These are phyloP conservation scores for Cryptococcus maquisensis DNA, from an alignment of 1,284 basidiomycete genomes.

Conservation along the genomic window DNA sequence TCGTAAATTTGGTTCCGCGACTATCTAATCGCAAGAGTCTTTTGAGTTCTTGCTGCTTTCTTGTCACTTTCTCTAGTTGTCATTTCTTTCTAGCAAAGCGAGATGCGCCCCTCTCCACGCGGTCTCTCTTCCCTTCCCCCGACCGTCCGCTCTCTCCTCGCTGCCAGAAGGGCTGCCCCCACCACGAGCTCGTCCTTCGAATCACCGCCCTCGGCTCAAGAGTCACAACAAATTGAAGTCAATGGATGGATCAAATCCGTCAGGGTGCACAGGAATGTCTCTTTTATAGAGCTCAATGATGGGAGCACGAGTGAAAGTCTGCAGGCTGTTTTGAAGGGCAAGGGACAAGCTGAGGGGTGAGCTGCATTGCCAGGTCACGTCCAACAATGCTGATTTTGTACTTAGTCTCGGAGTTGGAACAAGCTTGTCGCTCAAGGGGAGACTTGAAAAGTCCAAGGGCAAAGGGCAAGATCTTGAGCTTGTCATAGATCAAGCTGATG, in stretches of 20 bases:
- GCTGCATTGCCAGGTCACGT: slow-evolving; percentile 1
- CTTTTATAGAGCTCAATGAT: slow-evolving; percentile 78
- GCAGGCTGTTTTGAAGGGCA: slow-evolving; percentile 69
- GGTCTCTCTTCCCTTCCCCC: slow-evolving; percentile 15
- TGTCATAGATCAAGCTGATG: slow-evolving; percentile 59
- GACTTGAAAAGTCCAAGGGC: slow-evolving; percentile 62
- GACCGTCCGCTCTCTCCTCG: slow-evolving; percentile 14
- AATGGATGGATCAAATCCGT: slow-evolving; percentile 80
- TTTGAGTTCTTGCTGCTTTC: too few relatives aligned
- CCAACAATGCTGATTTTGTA: not conserved
- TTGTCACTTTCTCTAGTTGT: too few relatives aligned
- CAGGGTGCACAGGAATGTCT: slow-evolving; percentile 75
- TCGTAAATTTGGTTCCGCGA: too few relatives aligned
- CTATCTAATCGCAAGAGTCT: too few relatives aligned
- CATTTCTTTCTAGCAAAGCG: too few relatives aligned
- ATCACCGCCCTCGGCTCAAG: not conserved
- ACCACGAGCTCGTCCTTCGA: slow-evolving; percentile 7
- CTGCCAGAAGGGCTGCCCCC: not conserved
- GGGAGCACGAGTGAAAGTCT: slow-evolving; percentile 65
- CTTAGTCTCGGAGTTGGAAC: slow-evolving; percentile 62
- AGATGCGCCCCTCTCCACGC: slow-evolving; percentile 2
- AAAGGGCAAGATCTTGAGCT: slow-evolving; percentile 70
- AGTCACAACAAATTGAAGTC: slow-evolving; percentile 16
- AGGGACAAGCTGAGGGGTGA: slow-evolving; percentile 34
- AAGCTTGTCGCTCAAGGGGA: slow-evolving; percentile 65